Base-by-base conservation (phyloP, 345 rosid species). In the Cochlearia excelsa region DNA sequence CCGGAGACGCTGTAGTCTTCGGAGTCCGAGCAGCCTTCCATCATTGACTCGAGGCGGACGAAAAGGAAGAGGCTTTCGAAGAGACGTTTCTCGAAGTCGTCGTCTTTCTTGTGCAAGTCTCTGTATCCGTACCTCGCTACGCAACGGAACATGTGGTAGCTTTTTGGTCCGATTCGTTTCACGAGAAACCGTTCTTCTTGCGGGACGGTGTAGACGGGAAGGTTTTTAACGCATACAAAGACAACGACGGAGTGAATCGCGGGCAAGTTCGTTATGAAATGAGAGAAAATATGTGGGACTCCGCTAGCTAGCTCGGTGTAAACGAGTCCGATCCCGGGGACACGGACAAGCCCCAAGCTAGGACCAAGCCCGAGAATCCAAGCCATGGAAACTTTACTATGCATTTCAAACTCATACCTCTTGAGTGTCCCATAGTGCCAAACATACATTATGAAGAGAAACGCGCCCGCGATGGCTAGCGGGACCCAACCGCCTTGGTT, bases 401-500 rank as follows among this genome's bases (percentile, higher is more conserved):
- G 90, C 87, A 82, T 77, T 77, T 86, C 87, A 51, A 86, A 82
- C 76, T 84, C 87, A 7, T 86, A 86, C 44, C 90, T 77, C 62
- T 84, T 84, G 70, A 79, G 53, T 0, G 84, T 80, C 51, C 95
- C 95, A 39, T 83, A 86, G 46, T 86, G 95, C 95, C 90, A 86
- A 1, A 74, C 71, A 10, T 79, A 80, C 95, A 86, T 86, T 65
- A 84, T 54, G 23, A 84, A 1, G n/a, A 86, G 82, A 75, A 84
- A 86, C 41, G 76, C 82, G 0, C 80, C 84, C 0, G 95, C 85
- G 4, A 86, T 80, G 54, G 75, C 95, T 0, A 86, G 86, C 9
- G 94, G 90, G 2, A 86, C 87, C 94, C 94, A 86, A 6, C 94
- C 94, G 7, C 95, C 95, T 68, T 82, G 90, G 70, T 86, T 72